These are phyloP conservation scores for Fusarium torulosum DNA, from an alignment of 2,329 filamentous ascomycete genomes.

Conservation along the genomic window DNA sequence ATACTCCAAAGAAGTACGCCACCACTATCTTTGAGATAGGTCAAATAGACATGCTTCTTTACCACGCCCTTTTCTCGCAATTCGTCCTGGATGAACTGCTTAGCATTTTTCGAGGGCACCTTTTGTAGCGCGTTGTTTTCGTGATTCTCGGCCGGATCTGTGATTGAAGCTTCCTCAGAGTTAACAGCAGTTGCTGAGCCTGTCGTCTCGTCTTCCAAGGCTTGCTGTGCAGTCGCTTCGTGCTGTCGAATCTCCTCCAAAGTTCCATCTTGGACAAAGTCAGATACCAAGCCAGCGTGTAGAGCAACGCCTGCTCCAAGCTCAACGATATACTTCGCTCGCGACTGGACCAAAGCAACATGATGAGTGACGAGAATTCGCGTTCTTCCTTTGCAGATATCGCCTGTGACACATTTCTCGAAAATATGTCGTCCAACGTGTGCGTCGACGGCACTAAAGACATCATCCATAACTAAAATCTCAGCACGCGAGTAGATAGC, in stretches of 20 bases:
- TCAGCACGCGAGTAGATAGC: slow-evolving; percentile 84
- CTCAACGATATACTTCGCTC: slow-evolving; percentile 80
- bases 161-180: slow-evolving; percentile 63
- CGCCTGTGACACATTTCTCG: slow-evolving; percentile 79
- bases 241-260: slow-evolving; percentile 69
- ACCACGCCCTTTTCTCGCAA: slow-evolving; percentile 77
- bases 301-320: slow-evolving; percentile 76
- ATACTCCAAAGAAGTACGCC: slow-evolving; percentile 71
- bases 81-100: slow-evolving; percentile 83
- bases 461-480: slow-evolving; percentile 83
- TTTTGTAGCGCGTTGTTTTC: slow-evolving; percentile 61
- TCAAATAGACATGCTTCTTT: slow-evolving; percentile 73
- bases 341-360: slow-evolving; percentile 76
- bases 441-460: slow-evolving; percentile 85
- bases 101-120: slow-evolving; percentile 64
- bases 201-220: slow-evolving; percentile 62
- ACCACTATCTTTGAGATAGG: slow-evolving; percentile 76
- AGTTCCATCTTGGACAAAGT: slow-evolving; percentile 70
- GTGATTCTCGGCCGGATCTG: slow-evolving; percentile 56
- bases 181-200: slow-evolving; percentile 64
- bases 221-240: slow-evolving; percentile 61
- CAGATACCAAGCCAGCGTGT: slow-evolving; percentile 72
- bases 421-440: slow-evolving; percentile 85
- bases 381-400: slow-evolving; percentile 76
- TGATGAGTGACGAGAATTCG: slow-evolving; percentile 86